Percentiles rank a stretch among this genome's conserved stretches.
These are phyloP conservation scores for Calamus simplicifolius DNA, from an alignment of 176 grass and related monocot genomes.

Conservation along the genomic window DNA sequence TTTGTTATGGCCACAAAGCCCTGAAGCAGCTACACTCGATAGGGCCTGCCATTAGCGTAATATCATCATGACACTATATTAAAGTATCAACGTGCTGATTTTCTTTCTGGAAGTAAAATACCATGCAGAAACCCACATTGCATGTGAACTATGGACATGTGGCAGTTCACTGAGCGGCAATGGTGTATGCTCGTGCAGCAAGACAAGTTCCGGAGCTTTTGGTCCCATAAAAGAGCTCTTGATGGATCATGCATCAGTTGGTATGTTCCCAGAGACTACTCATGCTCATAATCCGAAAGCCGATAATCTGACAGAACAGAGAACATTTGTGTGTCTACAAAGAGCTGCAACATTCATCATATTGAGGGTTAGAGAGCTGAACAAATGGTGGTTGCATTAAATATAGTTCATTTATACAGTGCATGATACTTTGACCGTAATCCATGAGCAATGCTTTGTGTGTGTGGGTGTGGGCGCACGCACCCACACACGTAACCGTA, in stretches of 20 bases:
- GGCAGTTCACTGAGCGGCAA: too few relatives aligned
- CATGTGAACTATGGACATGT: too few relatives aligned
- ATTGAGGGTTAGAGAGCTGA: neutral
- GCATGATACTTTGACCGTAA: too few relatives aligned
- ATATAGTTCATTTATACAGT: too few relatives aligned
- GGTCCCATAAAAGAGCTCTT: neutral
- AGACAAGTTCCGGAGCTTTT: too few relatives aligned
- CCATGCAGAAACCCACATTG: too few relatives aligned
- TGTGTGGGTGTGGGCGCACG: rapidly evolving
- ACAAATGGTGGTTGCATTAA: too few relatives aligned
- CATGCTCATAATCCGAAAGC: conserved; percentile 2
- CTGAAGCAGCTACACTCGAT: neutral
- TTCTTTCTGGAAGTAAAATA: neutral
- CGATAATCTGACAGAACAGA: conserved; percentile 12
- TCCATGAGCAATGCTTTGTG: too few relatives aligned
- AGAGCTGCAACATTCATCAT: neutral
- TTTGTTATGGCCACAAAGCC: too few relatives aligned
- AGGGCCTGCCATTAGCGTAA: neutral
- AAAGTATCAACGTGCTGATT: neutral
- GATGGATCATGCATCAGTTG: neutral
- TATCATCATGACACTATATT: conserved; percentile 3
- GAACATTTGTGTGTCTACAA: conserved; percentile 7
- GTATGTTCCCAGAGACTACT: neutral
- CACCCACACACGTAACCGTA: too few relatives aligned
- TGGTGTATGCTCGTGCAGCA: too few relatives aligned